phyloP scores from a whole-genome alignment of 1,139 yeast genomes.

The Magnusiomyces clavatus region DNA sequence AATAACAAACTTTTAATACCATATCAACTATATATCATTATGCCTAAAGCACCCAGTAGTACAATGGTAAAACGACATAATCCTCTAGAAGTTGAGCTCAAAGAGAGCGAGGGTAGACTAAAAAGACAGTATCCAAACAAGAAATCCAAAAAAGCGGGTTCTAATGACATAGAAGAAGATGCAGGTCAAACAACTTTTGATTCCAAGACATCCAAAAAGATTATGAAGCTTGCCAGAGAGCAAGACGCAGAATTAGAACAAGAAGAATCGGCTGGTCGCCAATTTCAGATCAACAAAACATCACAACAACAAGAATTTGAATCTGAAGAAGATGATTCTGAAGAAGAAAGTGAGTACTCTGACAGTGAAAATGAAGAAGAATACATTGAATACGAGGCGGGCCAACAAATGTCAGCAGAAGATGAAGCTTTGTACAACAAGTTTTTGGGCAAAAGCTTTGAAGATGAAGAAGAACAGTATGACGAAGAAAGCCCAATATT shows the following conservation, averaged over 20 bases:
- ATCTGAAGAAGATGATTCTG: constrained; percentile 25
- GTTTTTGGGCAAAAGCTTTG: constrained; percentile 36
- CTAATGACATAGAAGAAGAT: constrained; percentile 39
- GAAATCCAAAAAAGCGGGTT: not conserved
- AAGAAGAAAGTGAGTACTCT: constrained; percentile 28
- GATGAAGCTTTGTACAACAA: constrained; percentile 36
- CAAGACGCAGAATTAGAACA: constrained; percentile 82
- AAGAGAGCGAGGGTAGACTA: constrained; percentile 19
- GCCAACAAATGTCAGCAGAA: constrained; percentile 39
- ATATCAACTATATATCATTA: not conserved
- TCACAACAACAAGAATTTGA: constrained; percentile 24
- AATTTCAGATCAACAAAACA: constrained; percentile 29
- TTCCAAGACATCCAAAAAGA: constrained; percentile 75
- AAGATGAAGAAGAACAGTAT: constrained; percentile 50
- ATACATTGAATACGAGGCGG: constrained; percentile 33
- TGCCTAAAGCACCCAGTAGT: constrained; percentile 1
- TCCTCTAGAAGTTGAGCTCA: constrained; percentile 12
- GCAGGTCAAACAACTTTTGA: constrained; percentile 58
- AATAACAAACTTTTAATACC: too few relatives aligned
- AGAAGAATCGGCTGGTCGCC: constrained; percentile 36
- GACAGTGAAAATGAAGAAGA: constrained; percentile 40
- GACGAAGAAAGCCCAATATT: constrained; percentile 45
- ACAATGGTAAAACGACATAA: constrained; percentile 9
- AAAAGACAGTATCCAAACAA: constrained; percentile 5
- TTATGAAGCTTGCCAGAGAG: constrained; percentile 78